Conservation (phyloP, 2,329 filamentous ascomycete genomes). For the Scortechinia acanthostroma region DNA sequence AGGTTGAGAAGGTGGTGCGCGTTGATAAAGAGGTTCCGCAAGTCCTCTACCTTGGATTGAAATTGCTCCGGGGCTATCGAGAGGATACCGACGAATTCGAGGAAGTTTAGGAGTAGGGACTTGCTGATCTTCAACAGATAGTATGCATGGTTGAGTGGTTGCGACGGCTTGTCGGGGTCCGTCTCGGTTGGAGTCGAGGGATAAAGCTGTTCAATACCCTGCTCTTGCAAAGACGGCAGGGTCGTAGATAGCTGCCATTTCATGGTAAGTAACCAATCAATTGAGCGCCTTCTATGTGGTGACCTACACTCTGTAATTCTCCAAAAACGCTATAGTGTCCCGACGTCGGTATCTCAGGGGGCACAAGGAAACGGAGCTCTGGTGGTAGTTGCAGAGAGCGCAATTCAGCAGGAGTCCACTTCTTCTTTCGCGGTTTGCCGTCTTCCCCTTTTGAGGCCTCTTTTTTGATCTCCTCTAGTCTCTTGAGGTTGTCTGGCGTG, state of each 20-base stretch:
- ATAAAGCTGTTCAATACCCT: constrained; percentile 46
- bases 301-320: constrained; percentile 31
- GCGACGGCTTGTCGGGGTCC: constrained; percentile 6
- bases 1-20: constrained; percentile 55
- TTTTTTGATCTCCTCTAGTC: constrained; percentile 32
- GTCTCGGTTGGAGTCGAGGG: constrained; percentile 35
- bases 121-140: constrained; percentile 43
- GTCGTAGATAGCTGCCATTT: constrained; percentile 33
- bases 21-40: constrained; percentile 49
- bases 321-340: constrained; percentile 47
- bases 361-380: constrained; percentile 49
- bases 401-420: constrained; percentile 20
- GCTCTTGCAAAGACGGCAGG: constrained; percentile 33
- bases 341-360: constrained; percentile 41
- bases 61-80: constrained; percentile 40
- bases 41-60: constrained; percentile 40
- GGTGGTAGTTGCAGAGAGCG: constrained; percentile 33
- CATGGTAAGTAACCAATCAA: neutral
- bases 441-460: constrained; percentile 16
- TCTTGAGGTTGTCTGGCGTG: constrained; percentile 44
- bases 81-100: constrained; percentile 48
- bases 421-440: constrained; percentile 14
- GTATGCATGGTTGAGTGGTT: neutral
- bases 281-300: neutral
- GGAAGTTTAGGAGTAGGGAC: constrained; percentile 49